These are phyloP conservation scores for Mycena capillaripes DNA, from an alignment of 768 basidiomycete genomes.

Conservation along the genomic window DNA sequence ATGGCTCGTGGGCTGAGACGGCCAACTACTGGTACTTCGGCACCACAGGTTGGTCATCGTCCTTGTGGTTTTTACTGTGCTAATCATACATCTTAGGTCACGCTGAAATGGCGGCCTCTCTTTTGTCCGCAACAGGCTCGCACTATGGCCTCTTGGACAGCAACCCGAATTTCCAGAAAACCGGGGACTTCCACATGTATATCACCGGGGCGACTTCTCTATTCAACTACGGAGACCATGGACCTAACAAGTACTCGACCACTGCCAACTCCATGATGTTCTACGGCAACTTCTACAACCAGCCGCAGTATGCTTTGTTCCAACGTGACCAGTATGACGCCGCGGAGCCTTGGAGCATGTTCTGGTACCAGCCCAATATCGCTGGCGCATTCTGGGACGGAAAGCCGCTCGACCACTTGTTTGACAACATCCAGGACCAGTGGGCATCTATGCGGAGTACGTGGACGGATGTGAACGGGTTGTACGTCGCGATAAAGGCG, in stretches of 20 bases:
- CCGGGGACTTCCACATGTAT: conserved; percentile 93
- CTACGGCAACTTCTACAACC: conserved; percentile 77
- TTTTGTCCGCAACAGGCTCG: conserved; percentile 89
- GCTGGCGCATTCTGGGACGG: conserved; percentile 95
- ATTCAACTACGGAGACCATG: conserved; percentile 88
- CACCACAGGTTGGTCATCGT: conserved; percentile 51
- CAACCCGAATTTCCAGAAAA: conserved; percentile 79
- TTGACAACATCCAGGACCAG: conserved; percentile 77
- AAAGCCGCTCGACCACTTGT: conserved; percentile 86
- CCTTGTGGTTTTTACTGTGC: background rate
- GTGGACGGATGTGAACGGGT: conserved; percentile 90
- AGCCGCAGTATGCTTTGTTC: conserved; percentile 85
- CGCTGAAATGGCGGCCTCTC: conserved; percentile 89
- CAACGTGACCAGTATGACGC: conserved; percentile 93
- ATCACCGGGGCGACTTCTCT: conserved; percentile 85
- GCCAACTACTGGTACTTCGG: conserved; percentile 98
- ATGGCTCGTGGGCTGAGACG: conserved; percentile 96
- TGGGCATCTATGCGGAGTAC: conserved; percentile 94
- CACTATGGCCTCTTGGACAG: conserved; percentile 77
- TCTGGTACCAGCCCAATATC: conserved; percentile 92
- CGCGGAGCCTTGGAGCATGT: conserved; percentile 88
- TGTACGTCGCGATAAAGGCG: conserved; percentile 92
- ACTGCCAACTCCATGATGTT: conserved; percentile 93
- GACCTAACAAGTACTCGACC: conserved; percentile 95
- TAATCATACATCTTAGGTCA: conserved; percentile 62